A percentile compares a stretch with the other conserved stretches of the same genome.
phyloP scores from a whole-genome alignment of 352 stramenopile species.

The Globisporangium spiculum region DNA sequence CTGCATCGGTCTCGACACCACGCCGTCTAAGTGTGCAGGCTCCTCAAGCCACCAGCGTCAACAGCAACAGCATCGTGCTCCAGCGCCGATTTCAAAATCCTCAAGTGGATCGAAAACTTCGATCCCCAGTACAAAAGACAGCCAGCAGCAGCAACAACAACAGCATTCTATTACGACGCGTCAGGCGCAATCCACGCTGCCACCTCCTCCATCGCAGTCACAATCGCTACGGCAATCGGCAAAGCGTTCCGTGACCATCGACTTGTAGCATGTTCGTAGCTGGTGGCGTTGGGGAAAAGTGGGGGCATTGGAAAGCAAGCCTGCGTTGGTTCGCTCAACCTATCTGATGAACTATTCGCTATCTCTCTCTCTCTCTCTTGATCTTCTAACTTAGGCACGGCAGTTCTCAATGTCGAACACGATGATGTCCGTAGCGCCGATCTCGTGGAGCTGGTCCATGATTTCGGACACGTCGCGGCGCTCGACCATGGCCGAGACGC shows the following conservation, averaged over 20 bases:
- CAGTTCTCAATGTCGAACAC: constrained; percentile 96
- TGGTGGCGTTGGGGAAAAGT: not conserved
- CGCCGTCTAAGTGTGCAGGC: not conserved
- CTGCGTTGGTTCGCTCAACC: not conserved
- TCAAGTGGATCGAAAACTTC: not conserved
- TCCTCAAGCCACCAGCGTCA: not conserved
- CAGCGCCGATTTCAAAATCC: not conserved
- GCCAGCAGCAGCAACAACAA: not conserved
- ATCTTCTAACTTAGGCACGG: constrained; percentile 52
- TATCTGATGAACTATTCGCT: constrained; percentile 7
- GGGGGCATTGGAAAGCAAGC: not conserved
- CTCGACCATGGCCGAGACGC: constrained; percentile 92
- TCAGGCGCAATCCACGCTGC: not conserved
- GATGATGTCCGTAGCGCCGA: constrained; percentile 97
- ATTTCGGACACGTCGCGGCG: constrained; percentile 90
- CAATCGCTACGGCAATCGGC: not conserved
- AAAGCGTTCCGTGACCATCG: constrained; percentile 13
- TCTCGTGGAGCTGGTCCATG: constrained; percentile 95
- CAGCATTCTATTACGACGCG: not conserved
- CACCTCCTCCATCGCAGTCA: constrained; percentile 3
- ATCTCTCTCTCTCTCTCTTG: constrained; percentile 4
- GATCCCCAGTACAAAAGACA: not conserved
- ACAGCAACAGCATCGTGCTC: not conserved
- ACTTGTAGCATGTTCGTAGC: constrained; percentile 11
- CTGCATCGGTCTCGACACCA: constrained; percentile 39